These are phyloP conservation scores for Candida ulmi DNA, from an alignment of 805 yeast genomes.

Conservation along the genomic window DNA sequence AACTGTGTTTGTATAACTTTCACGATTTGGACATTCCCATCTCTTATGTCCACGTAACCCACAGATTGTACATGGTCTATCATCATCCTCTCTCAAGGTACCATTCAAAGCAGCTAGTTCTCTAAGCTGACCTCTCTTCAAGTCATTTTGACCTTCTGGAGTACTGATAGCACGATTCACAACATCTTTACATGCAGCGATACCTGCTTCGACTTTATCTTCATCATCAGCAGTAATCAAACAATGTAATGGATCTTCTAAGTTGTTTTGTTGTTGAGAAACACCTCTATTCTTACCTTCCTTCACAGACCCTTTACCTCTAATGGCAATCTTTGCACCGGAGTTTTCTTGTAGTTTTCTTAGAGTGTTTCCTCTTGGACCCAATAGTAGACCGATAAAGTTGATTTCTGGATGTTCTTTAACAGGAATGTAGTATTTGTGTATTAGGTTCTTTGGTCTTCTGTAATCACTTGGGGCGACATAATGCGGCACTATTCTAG, in stretches of 20 bases:
- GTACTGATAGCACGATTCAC: slow-evolving; percentile 79
- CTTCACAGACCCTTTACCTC: slow-evolving; percentile 95
- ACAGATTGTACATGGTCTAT: slow-evolving; percentile 57
- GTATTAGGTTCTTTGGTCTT: slow-evolving; percentile 65
- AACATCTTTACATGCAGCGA: slow-evolving; percentile 65
- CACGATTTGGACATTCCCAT: slow-evolving; percentile 57
- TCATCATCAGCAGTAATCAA: slow-evolving; percentile 78
- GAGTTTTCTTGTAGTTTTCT: slow-evolving; percentile 75
- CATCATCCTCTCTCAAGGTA: slow-evolving; percentile 78
- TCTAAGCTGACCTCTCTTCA: slow-evolving; percentile 84
- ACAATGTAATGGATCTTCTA: slow-evolving; percentile 86
- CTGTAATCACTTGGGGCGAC: slow-evolving; percentile 75
- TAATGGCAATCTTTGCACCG: slow-evolving; percentile 83
- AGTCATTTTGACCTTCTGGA: slow-evolving; percentile 90
- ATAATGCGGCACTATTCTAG: slow-evolving; percentile 67
- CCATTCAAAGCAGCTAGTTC: slow-evolving; percentile 94
- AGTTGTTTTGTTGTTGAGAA: slow-evolving; percentile 36
- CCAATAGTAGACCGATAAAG: slow-evolving; percentile 84
- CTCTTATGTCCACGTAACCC: slow-evolving; percentile 62
- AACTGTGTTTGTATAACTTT: slow-evolving; percentile 46
- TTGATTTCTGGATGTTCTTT: slow-evolving; percentile 87
- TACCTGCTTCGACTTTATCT: slow-evolving; percentile 70
- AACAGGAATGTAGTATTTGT: slow-evolving; percentile 81
- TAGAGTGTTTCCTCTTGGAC: slow-evolving; percentile 93
- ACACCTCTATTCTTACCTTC: slow-evolving; percentile 65